These are phyloP conservation scores for Cordyceps javanica DNA, from an alignment of 2,329 filamentous ascomycete genomes.

Conservation along the genomic window DNA sequence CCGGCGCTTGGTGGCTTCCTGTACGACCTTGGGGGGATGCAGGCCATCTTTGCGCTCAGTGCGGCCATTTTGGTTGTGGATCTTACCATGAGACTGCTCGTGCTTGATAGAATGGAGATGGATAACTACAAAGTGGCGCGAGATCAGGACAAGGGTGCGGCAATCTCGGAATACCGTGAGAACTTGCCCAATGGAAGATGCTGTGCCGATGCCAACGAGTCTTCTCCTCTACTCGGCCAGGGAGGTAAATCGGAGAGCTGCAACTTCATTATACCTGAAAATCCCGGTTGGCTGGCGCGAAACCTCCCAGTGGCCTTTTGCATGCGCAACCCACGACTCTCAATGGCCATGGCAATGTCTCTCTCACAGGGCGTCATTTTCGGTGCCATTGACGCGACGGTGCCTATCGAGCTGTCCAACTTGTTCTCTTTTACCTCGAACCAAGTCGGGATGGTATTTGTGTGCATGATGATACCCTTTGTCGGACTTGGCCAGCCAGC, in stretches of 20 bases:
- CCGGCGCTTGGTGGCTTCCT: not conserved
- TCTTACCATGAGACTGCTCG: not conserved
- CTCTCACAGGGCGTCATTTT: not conserved
- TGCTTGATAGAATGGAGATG: slow-evolving; percentile 2
- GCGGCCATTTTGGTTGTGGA: not conserved
- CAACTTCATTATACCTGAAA: not conserved
- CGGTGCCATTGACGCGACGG: not conserved
- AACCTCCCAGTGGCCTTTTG: not conserved
- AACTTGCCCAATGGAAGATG: not conserved
- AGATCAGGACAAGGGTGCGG: not conserved
- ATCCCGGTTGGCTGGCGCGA: not conserved
- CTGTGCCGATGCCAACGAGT: not conserved
- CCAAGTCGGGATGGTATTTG: not conserved
- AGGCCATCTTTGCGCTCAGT: not conserved
- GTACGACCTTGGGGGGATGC: not conserved
- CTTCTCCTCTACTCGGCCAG: not conserved
- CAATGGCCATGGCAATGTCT: not conserved
- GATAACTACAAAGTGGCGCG: not conserved
- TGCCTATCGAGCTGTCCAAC: not conserved
- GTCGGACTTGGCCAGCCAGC: slow-evolving; percentile 2
- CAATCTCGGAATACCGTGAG: not conserved
- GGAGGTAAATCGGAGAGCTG: not conserved
- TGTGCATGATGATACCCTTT: not conserved
- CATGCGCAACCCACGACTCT: not conserved
- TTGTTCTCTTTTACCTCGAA: not conserved